phyloP scores from a whole-genome alignment of 345 rosid genomes.

The Salix dunnii region DNA sequence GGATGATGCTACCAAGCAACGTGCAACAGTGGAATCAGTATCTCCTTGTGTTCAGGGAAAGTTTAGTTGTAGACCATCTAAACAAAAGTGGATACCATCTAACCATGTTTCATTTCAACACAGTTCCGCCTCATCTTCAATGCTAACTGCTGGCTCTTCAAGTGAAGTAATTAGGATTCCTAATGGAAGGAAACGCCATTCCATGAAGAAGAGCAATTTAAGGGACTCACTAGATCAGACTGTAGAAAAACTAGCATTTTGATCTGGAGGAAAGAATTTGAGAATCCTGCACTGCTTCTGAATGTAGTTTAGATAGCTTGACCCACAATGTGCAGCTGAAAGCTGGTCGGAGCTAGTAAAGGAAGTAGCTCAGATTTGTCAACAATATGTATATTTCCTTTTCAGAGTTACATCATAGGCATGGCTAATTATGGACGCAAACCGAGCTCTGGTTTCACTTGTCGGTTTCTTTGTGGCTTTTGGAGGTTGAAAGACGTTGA shows the following conservation, averaged over 20 bases:
- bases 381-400: not conserved
- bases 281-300: not conserved
- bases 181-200: not conserved
- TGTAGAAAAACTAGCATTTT: conserved; percentile 29
- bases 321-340: not conserved
- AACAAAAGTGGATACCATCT: conserved; percentile 21
- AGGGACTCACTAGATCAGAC: conserved; percentile 10
- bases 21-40: conserved; percentile 22
- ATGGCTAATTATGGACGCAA: not conserved
- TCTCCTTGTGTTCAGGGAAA: conserved; percentile 19
- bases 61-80: conserved; percentile 14
- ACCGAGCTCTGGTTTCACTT: not conserved
- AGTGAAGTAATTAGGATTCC: conserved; percentile 9
- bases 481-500: not conserved
- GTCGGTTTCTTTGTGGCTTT: not conserved
- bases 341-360: conserved; percentile 15
- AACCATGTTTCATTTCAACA: conserved; percentile 16
- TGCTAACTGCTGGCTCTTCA: conserved; percentile 9
- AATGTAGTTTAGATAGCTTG: conserved; percentile 1
- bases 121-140: conserved; percentile 8
- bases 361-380: not conserved
- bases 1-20: conserved; percentile 44
- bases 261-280: not conserved
- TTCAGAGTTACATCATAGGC: not conserved
- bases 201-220: conserved; percentile 10